Percentiles rank a stretch among this genome's conserved stretches.
phyloP scores from a whole-genome alignment of 176 grass and related monocot species.

The Cenchrus fungigraminus region DNA sequence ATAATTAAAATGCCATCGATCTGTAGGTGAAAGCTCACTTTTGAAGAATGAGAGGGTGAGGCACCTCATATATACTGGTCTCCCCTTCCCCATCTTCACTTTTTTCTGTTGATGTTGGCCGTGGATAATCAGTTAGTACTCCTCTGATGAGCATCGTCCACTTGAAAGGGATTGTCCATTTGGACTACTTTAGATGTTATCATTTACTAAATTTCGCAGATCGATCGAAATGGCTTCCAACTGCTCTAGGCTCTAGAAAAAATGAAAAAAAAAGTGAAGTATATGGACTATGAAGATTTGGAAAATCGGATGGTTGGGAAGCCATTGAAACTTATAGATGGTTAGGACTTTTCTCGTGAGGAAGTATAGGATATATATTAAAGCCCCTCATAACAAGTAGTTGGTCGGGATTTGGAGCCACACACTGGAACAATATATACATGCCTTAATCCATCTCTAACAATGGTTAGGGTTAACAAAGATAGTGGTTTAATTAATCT shows the following conservation, averaged over 20 bases:
- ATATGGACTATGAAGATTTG: background rate
- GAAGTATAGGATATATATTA: background rate
- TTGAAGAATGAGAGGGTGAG: slow-evolving; percentile 20
- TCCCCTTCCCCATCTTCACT: background rate
- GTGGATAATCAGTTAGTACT: slow-evolving; percentile 20
- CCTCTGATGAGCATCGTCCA: background rate
- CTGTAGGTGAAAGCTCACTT: slow-evolving; percentile 31
- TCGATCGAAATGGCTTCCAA: background rate
- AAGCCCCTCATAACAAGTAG: background rate
- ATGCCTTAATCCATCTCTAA: background rate
- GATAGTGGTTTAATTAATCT: too few relatives aligned
- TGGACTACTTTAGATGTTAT: background rate
- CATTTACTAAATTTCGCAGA: background rate
- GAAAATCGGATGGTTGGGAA: background rate
- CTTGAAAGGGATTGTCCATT: slow-evolving; percentile 36
- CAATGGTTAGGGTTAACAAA: background rate
- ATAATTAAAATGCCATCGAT: background rate
- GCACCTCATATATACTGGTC: background rate
- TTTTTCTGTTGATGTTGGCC: background rate
- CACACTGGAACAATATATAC: background rate
- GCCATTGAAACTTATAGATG: background rate
- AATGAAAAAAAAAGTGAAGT: background rate
- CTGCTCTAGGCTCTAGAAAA: background rate
- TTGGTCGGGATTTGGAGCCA: slow-evolving; percentile 5
- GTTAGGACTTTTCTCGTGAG: background rate